Percentiles rank a stretch among this genome's conserved stretches.
Evolutionary conservation across 768 basidiomycete species (phyloP).

Genomic region (Pleurotus platypus): DNA sequence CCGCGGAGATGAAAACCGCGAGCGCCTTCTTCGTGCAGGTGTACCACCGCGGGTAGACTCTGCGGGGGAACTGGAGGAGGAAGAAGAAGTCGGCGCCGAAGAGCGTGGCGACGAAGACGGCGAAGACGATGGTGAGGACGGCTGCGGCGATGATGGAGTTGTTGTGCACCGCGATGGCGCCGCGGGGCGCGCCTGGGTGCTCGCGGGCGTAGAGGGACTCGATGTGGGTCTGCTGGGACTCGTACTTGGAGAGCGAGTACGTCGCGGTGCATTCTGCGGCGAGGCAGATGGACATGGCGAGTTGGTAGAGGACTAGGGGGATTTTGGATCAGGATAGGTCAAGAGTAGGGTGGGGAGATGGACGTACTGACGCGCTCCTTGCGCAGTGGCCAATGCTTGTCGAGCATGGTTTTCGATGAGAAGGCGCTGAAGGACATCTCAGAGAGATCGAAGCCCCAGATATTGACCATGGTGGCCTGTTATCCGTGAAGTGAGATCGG

Average conservation of each 20-base stretch:
- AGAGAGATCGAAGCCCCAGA: slow-evolving; percentile 32
- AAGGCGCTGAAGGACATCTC: slow-evolving; percentile 31
- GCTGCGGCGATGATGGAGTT: slow-evolving; percentile 26
- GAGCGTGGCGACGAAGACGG: slow-evolving; percentile 29
- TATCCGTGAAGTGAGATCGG: too few species aligned
- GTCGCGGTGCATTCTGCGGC: slow-evolving; percentile 33
- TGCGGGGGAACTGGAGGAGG: slow-evolving; percentile 28
- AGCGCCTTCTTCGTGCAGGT: slow-evolving; percentile 15
- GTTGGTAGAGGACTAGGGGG: slow-evolving; percentile 11
- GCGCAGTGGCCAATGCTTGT: slow-evolving; percentile 26
- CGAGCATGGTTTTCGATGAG: slow-evolving; percentile 24
- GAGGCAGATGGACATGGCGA: slow-evolving; percentile 27
- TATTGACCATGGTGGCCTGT: slow-evolving; percentile 17
- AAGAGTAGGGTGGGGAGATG: background rate
- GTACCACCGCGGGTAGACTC: slow-evolving; percentile 29
- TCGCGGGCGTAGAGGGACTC: slow-evolving; percentile 8
- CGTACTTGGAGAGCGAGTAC: slow-evolving; percentile 32
- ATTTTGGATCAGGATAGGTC: background rate
- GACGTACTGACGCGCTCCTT: slow-evolving; percentile 27
- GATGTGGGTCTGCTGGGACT: slow-evolving; percentile 24
- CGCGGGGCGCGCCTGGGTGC: background rate
- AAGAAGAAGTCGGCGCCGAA: slow-evolving; percentile 35
- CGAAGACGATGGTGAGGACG: slow-evolving; percentile 28
- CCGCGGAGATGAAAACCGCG: slow-evolving; percentile 22
- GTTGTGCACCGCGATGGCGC: slow-evolving; percentile 23